A percentile compares a stretch with the other conserved stretches of the same genome.
These are phyloP conservation scores for Scheffersomyces cryptocercus DNA, from an alignment of 1,139 yeast species.

Conservation along the genomic window DNA sequence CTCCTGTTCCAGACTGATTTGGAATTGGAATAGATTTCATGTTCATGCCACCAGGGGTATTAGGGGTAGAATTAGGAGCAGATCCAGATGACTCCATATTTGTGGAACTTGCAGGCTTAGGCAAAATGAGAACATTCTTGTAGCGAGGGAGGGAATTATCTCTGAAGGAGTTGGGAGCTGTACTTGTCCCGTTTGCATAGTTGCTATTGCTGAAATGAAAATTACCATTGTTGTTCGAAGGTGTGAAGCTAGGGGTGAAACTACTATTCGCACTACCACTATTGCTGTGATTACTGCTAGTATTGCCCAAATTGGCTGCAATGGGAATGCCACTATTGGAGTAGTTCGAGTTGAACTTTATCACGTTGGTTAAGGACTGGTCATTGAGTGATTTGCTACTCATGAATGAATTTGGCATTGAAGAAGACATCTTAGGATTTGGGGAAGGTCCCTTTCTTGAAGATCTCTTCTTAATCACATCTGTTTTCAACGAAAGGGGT, in stretches of 20 bases:
- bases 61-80: conserved; percentile 7
- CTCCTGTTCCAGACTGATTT: conserved; percentile 16
- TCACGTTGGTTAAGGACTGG: conserved; percentile 2
- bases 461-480: conserved; percentile 56
- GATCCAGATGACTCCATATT: not conserved
- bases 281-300: not conserved
- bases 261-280: not conserved
- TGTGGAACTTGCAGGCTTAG: conserved; percentile 31
- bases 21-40: conserved; percentile 28
- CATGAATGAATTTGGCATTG: conserved; percentile 6
- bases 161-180: conserved; percentile 5
- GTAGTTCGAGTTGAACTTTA: conserved; percentile 13
- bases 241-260: too few species aligned
- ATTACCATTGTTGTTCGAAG: too few species aligned
- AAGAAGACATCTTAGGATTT: conserved; percentile 6
- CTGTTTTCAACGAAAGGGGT: conserved; percentile 56
- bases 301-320: conserved; percentile 4
- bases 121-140: conserved; percentile 45
- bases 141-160: conserved; percentile 19
- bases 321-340: conserved; percentile 9
- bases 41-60: conserved; percentile 10
- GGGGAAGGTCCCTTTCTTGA: conserved; percentile 31
- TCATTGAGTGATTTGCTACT: not conserved
- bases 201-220: too few species aligned
- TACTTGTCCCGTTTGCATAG: not conserved